Percentiles rank a stretch among this genome's conserved stretches.
phyloP scores from a whole-genome alignment of 2,329 filamentous ascomycete genomes.

The Sodiomyces alkalinus region DNA sequence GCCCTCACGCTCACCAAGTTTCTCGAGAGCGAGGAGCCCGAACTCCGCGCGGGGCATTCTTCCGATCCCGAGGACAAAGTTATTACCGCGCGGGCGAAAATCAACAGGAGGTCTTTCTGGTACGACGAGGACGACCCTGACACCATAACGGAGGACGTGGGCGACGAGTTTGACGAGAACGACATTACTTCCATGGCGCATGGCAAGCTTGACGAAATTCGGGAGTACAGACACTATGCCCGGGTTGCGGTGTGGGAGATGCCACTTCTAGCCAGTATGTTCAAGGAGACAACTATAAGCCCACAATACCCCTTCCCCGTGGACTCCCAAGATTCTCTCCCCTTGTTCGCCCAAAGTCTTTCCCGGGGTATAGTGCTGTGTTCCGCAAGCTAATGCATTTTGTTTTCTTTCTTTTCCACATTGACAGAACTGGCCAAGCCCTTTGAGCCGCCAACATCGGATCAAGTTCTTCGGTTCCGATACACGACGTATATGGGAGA shows the following conservation, averaged over 20 bases:
- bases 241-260: constrained; percentile 89
- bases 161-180: constrained; percentile 57
- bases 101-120: constrained; percentile 28
- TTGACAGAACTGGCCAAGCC: constrained; percentile 68
- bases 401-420: background rate
- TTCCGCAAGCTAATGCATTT: too few species aligned
- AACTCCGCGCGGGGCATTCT: constrained; percentile 2
- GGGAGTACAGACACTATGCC: constrained; percentile 79
- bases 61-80: constrained; percentile 9
- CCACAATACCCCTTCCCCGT: too few species aligned
- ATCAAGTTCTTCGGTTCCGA: constrained; percentile 74
- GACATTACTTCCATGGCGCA: constrained; percentile 77
- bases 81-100: constrained; percentile 10
- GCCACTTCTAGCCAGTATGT: constrained; percentile 74
- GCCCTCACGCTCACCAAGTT: constrained; percentile 4
- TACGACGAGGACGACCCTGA: constrained; percentile 33
- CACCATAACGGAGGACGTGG: constrained; percentile 30
- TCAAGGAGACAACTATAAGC: background rate
- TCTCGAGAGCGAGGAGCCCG: constrained; percentile 3
- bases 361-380: too few species aligned
- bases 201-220: constrained; percentile 71
- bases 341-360: too few species aligned
- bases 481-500: constrained; percentile 97
- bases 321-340: too few species aligned
- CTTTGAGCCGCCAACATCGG: constrained; percentile 53